Base-by-base conservation (phyloP, 73 alveolate genomes). In the Symbiodinium pilosum region DNA sequence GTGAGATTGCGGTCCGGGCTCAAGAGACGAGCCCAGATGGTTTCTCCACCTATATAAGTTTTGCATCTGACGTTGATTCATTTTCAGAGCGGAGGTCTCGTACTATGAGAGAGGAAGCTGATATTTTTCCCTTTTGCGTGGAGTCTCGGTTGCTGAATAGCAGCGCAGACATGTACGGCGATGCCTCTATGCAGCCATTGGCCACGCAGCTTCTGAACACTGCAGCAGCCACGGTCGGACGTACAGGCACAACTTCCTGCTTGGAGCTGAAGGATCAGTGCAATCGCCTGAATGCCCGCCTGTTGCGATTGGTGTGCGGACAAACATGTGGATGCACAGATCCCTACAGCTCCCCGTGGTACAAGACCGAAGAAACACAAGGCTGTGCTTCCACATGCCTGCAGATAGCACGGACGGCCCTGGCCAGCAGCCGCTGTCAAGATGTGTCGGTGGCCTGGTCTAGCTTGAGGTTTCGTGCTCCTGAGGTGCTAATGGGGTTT, bases 291-390 rank as follows among this genome's bases (percentile, higher is more conserved):
- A 39, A 54, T 11, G 83, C 93, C 43, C 93, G 84, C 32, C 38
- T 86, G 84, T 40, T 54, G 93, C 93, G 93, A 6, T 20, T 86
- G 93, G 93, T 86, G 36, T 86, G 93, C 28, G 93, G 77, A 4
- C 28, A 71, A 8, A n/a, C 44, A 28, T n/a, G 84, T 71, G 93
- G 56, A 86, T 86, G 93, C 93, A 86, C 93, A 32, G 83, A 54
- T 28, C 93, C 93, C 40, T 41, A 12, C n/a, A 36, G 84, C 59
- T 51, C 93, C n/a, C 93, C 93, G 12, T 86, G 93, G 93, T 54
- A 86, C 84, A 86, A 86, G 93, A 52, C 93, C 3, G n/a, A n/a
- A n/a, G 84, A 86, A 52, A 75, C 83, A 4, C 93, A 86, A 41
- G 93, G 93, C 24, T 86, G 83, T n/a, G n/a, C 84, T 24, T 32